phyloP scores from a whole-genome alignment of 1,284 basidiomycete genomes.

The Amylostereum areolatum region DNA sequence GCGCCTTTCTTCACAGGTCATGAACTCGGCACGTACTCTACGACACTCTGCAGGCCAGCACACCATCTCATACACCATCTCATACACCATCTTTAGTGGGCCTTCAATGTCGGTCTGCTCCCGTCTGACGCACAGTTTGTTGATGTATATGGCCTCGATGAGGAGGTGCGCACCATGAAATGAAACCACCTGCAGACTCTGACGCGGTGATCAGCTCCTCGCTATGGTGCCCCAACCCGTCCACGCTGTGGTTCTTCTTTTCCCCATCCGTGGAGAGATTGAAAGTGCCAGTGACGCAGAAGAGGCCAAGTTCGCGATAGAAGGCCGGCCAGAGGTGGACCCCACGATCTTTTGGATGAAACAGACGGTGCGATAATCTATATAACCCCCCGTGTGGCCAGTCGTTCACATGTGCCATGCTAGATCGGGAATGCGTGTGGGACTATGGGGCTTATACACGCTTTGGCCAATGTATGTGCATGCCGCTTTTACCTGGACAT shows the following conservation, averaged over 20 bases:
- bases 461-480: constrained; percentile 62
- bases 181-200: background rate
- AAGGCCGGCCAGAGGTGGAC: constrained; percentile 50
- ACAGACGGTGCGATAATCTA: constrained; percentile 54
- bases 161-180: constrained; percentile 41
- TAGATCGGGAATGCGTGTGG: constrained; percentile 88
- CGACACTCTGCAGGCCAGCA: constrained; percentile 6
- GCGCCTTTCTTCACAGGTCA: constrained; percentile 1
- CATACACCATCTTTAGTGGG: constrained; percentile 53
- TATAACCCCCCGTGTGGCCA: background rate
- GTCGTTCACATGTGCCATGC: background rate
- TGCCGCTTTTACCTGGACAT: background rate
- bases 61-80: background rate
- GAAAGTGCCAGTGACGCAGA: constrained; percentile 50
- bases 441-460: constrained; percentile 83
- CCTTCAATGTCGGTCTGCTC: constrained; percentile 66
- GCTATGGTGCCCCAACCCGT: constrained; percentile 63
- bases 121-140: constrained; percentile 54
- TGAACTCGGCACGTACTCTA: constrained; percentile 16
- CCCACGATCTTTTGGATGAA: constrained; percentile 69
- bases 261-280: constrained; percentile 58
- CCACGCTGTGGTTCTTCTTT: constrained; percentile 78
- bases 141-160: constrained; percentile 81
- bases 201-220: constrained; percentile 45
- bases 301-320: constrained; percentile 42